Base-by-base conservation (phyloP, 768 basidiomycete genomes). In the Boletus reticuloceps region DNA sequence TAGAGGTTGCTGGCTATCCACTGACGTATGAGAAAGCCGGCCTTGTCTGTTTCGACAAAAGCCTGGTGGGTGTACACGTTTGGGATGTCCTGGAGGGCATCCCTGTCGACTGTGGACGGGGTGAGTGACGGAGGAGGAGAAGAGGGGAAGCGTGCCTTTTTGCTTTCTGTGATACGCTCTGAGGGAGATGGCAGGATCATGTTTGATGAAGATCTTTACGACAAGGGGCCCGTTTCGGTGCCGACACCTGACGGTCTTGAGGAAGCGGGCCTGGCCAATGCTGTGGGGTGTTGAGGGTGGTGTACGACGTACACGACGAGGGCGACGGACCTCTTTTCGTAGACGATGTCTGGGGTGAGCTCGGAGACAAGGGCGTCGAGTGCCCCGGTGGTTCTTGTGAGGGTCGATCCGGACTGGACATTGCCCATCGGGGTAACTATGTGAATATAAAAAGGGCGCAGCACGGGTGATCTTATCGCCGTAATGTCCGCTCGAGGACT, bases 1-100 rank as follows among this genome's bases (percentile, higher is more conserved):
- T 98, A 99, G 17, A 98, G 77, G 65, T 89, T 98, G 64, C 90
- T 94, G 6, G 92, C 89, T 20, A 93, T 77, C 92, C 93, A 99
- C 70, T 98, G 96, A 20, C 96, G 80, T 51, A 98, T 84, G 31
- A 98, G 82, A 72, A 95, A 98, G 1, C 94, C 97, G 8, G 95
- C 97, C 68, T 90, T 91, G 63, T 98, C 97, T 0, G 94, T 97
- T 73, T 98, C 97, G 5, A 93, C 82, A 53, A 95, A 92, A 0
- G 84, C 78, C 60, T 95, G 92, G 67, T 94, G 95, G 56, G 84
- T 85, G 71, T 94, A 91, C 11, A 95, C 81, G 70, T 98, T 97
- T 3, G 89, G 80, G 37, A 97, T 85, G 69, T 95, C 94, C 4
- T 77, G 71, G 37, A 99, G 75, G 0, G 88, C 80, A 56, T 98